Evolutionary conservation across 2,329 filamentous ascomycete species (phyloP), one percentile per base, ranked within the genome.

Genomic region (Monosporascus sp.): DNA sequence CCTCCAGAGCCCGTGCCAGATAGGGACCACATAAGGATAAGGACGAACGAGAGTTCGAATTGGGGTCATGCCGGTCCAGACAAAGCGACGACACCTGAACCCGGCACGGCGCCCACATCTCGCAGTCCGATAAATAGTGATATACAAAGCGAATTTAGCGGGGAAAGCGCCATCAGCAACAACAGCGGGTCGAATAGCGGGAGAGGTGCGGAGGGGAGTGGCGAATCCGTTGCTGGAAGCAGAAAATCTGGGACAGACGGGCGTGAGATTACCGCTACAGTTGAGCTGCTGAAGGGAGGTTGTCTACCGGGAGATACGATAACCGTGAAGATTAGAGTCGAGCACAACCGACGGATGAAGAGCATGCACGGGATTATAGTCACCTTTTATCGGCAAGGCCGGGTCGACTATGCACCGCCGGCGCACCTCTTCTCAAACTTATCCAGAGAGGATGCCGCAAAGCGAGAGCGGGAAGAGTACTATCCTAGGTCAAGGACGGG

Each of bases 351-450:
- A 69, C 82, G 86, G 54, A 84, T 97, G 65, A 91, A 93, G 73
- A 97, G 91, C 67, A 80, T 96, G 73, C 89, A 93, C 61, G 93
- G 94, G 7, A 88, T 97, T 48, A 94, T 97, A 56, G 84, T 96
- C 46, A 97, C 94, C 2, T 76, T 99, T 8, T 97, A 95, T 68
- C 85, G 94, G 45, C 90, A 96, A 69, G 91, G 91, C 24, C 85
- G 91, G 55, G 93, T 97, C 46, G 93, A 99, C 67, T 88, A 91
- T 64, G 75, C 82, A 7, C 84, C 84, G 5, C 75, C 79, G 5
- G 64, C 75, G 14, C 76, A 75, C 6, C 66, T 80, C 7, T 82
- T 84, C 56, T 70, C 73, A 48, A 71, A 73, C 17, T 74, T 83
- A 43, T 81, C 83, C 1, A 83, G 83, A 56, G 85, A 87, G 56